phyloP scores from a whole-genome alignment of 495 filamentous ascomycete genomes.

The Xylaria acuta region DNA sequence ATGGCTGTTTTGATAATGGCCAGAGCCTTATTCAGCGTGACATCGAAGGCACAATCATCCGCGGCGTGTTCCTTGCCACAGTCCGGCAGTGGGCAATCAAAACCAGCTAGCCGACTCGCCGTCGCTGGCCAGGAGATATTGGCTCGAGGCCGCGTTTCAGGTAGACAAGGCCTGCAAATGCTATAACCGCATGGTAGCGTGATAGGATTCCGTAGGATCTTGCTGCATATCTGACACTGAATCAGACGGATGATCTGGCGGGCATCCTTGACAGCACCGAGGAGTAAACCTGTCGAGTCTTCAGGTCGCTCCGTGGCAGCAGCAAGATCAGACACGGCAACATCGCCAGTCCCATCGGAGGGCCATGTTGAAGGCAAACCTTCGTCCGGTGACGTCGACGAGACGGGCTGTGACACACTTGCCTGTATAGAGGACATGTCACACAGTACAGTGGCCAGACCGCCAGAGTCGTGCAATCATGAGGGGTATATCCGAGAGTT shows the following conservation, averaged over 20 bases:
- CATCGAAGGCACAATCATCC: conserved; percentile 77
- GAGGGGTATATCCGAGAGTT: neutral
- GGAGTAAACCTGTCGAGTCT: conserved; percentile 26
- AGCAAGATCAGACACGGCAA: conserved; percentile 18
- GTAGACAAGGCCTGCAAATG: conserved; percentile 78
- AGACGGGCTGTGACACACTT: conserved; percentile 25
- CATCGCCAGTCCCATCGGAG: conserved; percentile 24
- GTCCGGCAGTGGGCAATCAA: conserved; percentile 71
- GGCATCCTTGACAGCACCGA: conserved; percentile 34
- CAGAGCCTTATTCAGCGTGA: conserved; percentile 71
- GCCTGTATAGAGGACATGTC: conserved; percentile 36
- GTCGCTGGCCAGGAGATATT: conserved; percentile 78
- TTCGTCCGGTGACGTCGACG: conserved; percentile 28
- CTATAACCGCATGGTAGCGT: conserved; percentile 85
- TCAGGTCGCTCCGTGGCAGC: conserved; percentile 26
- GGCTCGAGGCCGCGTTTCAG: conserved; percentile 62
- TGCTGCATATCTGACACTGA: conserved; percentile 78
- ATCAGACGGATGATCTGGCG: conserved; percentile 70
- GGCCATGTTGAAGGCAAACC: conserved; percentile 1
- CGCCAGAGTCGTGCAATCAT: neutral
- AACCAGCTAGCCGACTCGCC: conserved; percentile 67
- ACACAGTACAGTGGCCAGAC: neutral
- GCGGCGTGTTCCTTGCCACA: conserved; percentile 76
- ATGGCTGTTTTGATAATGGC: conserved; percentile 58
- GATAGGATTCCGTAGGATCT: conserved; percentile 69